Evolutionary conservation across 345 rosid species (phyloP).

Genomic region (Ceriops tagal): DNA sequence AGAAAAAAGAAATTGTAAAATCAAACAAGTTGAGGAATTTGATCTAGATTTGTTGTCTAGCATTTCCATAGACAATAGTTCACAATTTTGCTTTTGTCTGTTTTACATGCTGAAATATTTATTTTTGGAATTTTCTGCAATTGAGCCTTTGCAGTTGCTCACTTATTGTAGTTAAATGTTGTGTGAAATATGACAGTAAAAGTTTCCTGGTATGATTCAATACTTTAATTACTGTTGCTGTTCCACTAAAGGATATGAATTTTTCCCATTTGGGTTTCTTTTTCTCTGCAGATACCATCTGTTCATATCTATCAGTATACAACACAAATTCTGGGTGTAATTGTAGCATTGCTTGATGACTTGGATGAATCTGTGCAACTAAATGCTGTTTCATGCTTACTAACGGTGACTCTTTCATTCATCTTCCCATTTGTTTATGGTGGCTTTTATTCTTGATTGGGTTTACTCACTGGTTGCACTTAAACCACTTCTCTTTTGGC

Average conservation of each 20-base stretch:
- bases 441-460: not conserved
- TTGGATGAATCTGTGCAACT: conserved; percentile 81
- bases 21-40: not conserved
- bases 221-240: not conserved
- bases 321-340: conserved; percentile 78
- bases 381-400: conserved; percentile 85
- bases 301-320: conserved; percentile 66
- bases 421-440: conserved; percentile 4
- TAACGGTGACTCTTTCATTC: conserved; percentile 45
- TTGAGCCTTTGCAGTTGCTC: too few relatives aligned
- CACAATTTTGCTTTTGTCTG: too few relatives aligned
- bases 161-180: not conserved
- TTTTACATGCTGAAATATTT: too few relatives aligned
- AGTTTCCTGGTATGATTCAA: too few relatives aligned
- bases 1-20: not conserved
- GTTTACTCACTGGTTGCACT: not conserved
- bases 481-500: conserved; percentile 9
- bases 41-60: not conserved
- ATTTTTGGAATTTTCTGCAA: too few relatives aligned
- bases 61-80: not conserved
- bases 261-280: not conserved
- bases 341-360: conserved; percentile 88
- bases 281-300: conserved; percentile 67
- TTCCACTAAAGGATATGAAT: not conserved
- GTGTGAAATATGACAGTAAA: not conserved